A percentile compares a stretch with the other conserved stretches of the same genome.
These are phyloP conservation scores for Apiotrichum veenhuisii DNA, from an alignment of 1,284 basidiomycete species.

Conservation along the genomic window DNA sequence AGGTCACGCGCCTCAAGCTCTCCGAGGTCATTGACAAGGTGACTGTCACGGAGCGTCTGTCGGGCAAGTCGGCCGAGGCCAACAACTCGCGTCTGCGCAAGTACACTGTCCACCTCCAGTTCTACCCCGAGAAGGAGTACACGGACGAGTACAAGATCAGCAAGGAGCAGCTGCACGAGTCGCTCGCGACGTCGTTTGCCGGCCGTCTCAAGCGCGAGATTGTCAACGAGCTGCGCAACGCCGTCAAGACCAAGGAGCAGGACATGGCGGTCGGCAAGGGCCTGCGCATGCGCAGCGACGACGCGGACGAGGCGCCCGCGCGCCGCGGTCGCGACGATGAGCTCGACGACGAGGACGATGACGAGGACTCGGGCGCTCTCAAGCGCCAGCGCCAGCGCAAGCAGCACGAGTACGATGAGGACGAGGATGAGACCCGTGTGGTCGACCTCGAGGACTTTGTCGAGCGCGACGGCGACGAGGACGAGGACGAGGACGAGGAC, in stretches of 20 bases:
- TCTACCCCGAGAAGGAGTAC: constrained; percentile 88
- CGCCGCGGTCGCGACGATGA: constrained; percentile 52
- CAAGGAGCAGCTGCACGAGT: constrained; percentile 67
- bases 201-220: constrained; percentile 83
- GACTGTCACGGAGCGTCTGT: constrained; percentile 73
- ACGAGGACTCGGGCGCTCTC: constrained; percentile 68
- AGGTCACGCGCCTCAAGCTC: constrained; percentile 77
- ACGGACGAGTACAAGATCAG: constrained; percentile 76
- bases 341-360: constrained; percentile 65
- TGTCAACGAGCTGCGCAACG: constrained; percentile 76
- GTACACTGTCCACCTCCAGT: constrained; percentile 76
- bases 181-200: constrained; percentile 75
- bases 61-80: constrained; percentile 57
- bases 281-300: constrained; percentile 51
- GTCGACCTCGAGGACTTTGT: constrained; percentile 62
- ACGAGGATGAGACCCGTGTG: constrained; percentile 57
- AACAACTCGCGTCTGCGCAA: constrained; percentile 64
- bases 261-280: constrained; percentile 86
- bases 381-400: constrained; percentile 62
- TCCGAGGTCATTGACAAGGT: constrained; percentile 87
- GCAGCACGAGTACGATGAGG: constrained; percentile 69
- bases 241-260: constrained; percentile 72
- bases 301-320: constrained; percentile 46
- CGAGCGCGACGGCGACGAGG: constrained; percentile 53
- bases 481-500: constrained; percentile 47